Evolutionary conservation across 768 basidiomycete species (phyloP), one percentile per base, ranked within the genome.

Genomic region (Suillus plorans): DNA sequence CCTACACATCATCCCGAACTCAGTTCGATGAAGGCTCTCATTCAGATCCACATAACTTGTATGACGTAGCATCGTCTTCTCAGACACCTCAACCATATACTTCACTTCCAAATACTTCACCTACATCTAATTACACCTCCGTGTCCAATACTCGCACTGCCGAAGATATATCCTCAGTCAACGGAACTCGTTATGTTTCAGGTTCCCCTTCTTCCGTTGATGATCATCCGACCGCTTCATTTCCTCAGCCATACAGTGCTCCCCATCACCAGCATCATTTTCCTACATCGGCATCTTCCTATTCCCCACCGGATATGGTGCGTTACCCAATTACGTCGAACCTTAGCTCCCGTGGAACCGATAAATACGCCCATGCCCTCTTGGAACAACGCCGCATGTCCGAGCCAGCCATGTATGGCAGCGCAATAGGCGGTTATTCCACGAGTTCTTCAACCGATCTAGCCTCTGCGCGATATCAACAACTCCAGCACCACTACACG

Each of bases 371-470:
- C 68, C 67, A 69, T 70, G 68, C 78, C 64, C 72, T 80, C 67
- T 75, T 83, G 64, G 86, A 87, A 78, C 85, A 86, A 61, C 81
- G 88, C 71, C 85, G 88, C 74, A 87, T 89, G 85, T 89, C 88
- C 71, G 88, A 89, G 73, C 87, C 88, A 56, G 77, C 85, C 62
- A 78, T 84, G 66, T 80, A 83, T 66, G 70, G 79, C 69, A 80
- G 79, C 73, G 67, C 80, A 61, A 80, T 85, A 71, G 68, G 78
- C 49, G 67, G 76, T 60, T 71, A 79, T 52, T 62, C 78, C 63
- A 62, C 76, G 47, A 76, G 76, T 64, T 63, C 69, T 63, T 55
- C 74, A 62, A 63, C 78, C 62, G 74, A 71, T 74, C 73, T 75
- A 60, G 62, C 67, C 57, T 67, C 74, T 59, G 73, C 68, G 64